Evolutionary conservation across 1,284 basidiomycete species (phyloP).

Genomic region (Ganoderma multipileum): DNA sequence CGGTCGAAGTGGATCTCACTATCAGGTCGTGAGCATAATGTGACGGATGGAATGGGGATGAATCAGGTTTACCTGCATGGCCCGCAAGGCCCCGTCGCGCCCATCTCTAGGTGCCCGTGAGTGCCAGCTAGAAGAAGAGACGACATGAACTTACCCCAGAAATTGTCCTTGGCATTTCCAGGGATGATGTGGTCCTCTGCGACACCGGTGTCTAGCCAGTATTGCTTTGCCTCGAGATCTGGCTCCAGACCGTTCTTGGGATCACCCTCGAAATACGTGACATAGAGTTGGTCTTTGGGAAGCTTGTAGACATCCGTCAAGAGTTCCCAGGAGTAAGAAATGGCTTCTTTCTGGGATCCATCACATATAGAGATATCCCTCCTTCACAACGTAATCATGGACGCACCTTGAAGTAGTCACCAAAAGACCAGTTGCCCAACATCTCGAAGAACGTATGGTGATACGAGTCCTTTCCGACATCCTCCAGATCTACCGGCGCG

Average conservation of each 20-base stretch:
- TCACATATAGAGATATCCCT: background rate
- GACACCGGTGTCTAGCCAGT: constrained; percentile 90
- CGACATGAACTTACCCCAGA: constrained; percentile 81
- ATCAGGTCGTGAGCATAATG: constrained; percentile 2
- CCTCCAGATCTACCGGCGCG: constrained; percentile 81
- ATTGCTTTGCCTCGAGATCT: constrained; percentile 87
- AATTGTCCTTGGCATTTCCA: constrained; percentile 97
- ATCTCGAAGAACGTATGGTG: constrained; percentile 99
- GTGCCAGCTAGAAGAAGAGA: background rate
- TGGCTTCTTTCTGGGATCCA: constrained; percentile 84
- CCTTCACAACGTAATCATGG: too few relatives aligned
- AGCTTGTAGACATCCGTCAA: constrained; percentile 90
- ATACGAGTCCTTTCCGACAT: constrained; percentile 97
- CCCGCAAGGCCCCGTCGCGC: constrained; percentile 96
- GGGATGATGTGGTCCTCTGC: constrained; percentile 91
- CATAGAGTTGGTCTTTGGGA: constrained; percentile 91
- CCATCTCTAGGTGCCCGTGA: constrained; percentile 81
- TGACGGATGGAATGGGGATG: background rate
- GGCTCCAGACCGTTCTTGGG: constrained; percentile 85
- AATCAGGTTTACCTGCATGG: constrained; percentile 78
- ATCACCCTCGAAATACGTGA: constrained; percentile 98
- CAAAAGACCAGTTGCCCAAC: constrained; percentile 99
- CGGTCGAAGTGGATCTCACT: constrained; percentile 98
- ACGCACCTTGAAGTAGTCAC: constrained; percentile 96
- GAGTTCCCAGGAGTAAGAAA: constrained; percentile 93